A percentile compares a stretch with the other conserved stretches of the same genome.
These are phyloP conservation scores for Cucumis melo DNA, from an alignment of 306 rosid species.

Conservation along the genomic window DNA sequence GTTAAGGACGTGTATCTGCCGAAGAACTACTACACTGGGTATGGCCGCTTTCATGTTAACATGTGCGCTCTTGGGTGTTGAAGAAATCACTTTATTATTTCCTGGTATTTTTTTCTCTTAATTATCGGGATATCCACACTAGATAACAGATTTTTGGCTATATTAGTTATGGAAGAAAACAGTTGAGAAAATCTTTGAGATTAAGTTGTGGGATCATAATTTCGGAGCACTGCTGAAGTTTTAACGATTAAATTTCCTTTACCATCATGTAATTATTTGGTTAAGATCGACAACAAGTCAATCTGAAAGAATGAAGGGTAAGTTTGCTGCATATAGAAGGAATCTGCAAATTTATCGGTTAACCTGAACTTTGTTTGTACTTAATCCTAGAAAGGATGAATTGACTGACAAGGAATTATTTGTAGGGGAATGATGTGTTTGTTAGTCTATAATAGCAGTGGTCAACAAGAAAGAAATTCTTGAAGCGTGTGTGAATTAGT, in stretches of 20 bases:
- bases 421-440: neutral
- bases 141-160: neutral
- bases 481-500: neutral
- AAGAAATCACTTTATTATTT: neutral
- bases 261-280: neutral
- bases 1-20: slow-evolving; percentile 99
- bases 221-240: neutral
- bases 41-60: slow-evolving; percentile 4
- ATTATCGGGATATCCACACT: neutral
- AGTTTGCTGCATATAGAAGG: neutral
- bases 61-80: neutral
- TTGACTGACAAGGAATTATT: neutral
- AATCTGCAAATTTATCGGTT: neutral
- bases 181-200: neutral
- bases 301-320: neutral
- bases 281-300: neutral
- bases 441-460: neutral
- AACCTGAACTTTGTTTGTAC: neutral
- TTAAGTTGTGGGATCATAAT: neutral
- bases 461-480: neutral
- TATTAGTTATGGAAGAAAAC: neutral
- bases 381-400: neutral
- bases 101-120: neutral
- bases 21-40: slow-evolving; percentile 86
- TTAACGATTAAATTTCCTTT: neutral